phyloP scores from a whole-genome alignment of 164 flowering plant species.

The Hamamelis virginiana region DNA sequence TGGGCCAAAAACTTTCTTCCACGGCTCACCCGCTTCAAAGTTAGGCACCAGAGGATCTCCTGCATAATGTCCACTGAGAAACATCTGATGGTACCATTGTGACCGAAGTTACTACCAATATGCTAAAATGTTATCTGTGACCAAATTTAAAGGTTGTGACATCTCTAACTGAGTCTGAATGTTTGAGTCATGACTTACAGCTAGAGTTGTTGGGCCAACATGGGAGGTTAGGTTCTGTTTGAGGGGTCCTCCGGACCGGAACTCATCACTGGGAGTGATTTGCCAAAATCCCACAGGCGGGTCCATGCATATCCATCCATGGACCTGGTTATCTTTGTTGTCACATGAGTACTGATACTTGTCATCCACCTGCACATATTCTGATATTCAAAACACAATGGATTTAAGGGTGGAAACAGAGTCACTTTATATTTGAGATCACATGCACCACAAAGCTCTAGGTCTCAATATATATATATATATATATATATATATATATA shows the following conservation, averaged over 20 bases:
- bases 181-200: constrained; percentile 54
- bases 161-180: no score
- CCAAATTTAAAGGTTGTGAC: no score
- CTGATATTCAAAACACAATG: constrained; percentile 1
- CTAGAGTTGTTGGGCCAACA: constrained; percentile 75
- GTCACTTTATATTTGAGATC: no score
- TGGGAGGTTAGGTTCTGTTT: constrained; percentile 90
- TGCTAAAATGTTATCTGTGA: no score
- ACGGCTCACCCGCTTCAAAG: constrained; percentile 56
- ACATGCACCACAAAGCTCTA: no score
- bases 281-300: constrained; percentile 83
- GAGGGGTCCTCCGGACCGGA: constrained; percentile 82
- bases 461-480: no score
- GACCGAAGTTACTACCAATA: no score
- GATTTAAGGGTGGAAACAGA: no score
- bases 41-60: constrained; percentile 53
- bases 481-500: no score
- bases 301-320: constrained; percentile 75
- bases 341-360: constrained; percentile 87
- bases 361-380: constrained; percentile 73
- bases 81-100: constrained; percentile 43
- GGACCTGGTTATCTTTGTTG: constrained; percentile 64
- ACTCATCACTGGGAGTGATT: constrained; percentile 86
- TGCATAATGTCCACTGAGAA: constrained; percentile 73
- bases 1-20: constrained; percentile 98